phyloP scores from a whole-genome alignment of 352 stramenopile species.

The Phytophthora hibernalis region DNA sequence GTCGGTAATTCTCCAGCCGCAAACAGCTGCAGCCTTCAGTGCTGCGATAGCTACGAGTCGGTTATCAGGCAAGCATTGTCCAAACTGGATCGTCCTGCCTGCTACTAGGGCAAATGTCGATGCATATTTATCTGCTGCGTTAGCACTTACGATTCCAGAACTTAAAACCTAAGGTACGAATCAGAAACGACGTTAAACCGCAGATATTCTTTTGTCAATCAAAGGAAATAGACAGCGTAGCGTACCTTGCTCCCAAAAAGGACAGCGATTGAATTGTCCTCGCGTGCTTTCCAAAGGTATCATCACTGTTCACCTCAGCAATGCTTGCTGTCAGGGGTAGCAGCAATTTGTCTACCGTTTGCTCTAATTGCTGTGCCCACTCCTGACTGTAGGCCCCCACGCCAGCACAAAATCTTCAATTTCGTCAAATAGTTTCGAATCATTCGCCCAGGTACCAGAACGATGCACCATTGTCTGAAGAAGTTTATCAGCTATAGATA shows the following conservation, averaged over 20 bases:
- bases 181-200: slow-evolving; percentile 7
- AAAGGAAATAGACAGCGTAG: slow-evolving; percentile 16
- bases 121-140: slow-evolving; percentile 26
- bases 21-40: slow-evolving; percentile 50
- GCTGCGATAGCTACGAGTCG: slow-evolving; percentile 35
- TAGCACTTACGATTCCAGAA: slow-evolving; percentile 23
- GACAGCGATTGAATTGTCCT: slow-evolving; percentile 23
- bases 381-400: slow-evolving; percentile 20
- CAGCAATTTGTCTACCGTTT: slow-evolving; percentile 28
- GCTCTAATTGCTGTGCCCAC: slow-evolving; percentile 33
- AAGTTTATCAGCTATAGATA: slow-evolving; percentile 31
- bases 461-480: slow-evolving; percentile 27
- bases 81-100: slow-evolving; percentile 33
- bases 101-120: slow-evolving; percentile 33
- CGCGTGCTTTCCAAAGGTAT: slow-evolving; percentile 27
- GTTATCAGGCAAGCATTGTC: slow-evolving; percentile 28
- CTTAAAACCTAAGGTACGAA: slow-evolving; percentile 27
- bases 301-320: slow-evolving; percentile 15
- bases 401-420: slow-evolving; percentile 39
- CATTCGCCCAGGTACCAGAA: slow-evolving; percentile 17
- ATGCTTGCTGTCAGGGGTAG: slow-evolving; percentile 24
- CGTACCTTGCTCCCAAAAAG: slow-evolving; percentile 47
- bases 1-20: slow-evolving; percentile 55
- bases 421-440: slow-evolving; percentile 18
- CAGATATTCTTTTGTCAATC: background rate